Base-by-base conservation (phyloP, 768 basidiomycete species). In the Paxillus ammoniavirescens region DNA sequence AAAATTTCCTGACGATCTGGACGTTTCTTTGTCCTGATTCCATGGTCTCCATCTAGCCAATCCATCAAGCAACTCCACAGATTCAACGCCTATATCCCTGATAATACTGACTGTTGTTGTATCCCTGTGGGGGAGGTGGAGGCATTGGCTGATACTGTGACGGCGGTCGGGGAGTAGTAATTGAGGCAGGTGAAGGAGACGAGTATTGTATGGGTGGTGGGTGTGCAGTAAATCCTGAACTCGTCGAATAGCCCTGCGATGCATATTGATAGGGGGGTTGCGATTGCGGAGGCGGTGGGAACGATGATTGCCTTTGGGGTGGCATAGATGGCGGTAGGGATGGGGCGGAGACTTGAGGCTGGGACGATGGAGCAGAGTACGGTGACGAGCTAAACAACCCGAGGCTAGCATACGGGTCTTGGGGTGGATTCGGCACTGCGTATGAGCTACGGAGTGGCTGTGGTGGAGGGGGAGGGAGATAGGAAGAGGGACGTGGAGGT, bases 381-480 rank as follows among this genome's bases (percentile, higher is more conserved):
- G 50, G 60, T 18, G 64, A 49, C 17, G 64, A 58, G 36, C 66
- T 61, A 30, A 73, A 64, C 18, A 69, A 30, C 15, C 66, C 63
- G 10, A 75, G 61, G 40, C 15, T 55, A 8, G 70, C 71, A 50
- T 78, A 77, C 14, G 76, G 75, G 57, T 75, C 69, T 35, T 49
- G 41, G 8, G 67, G 56, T 47, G 64, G 61, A 8, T 47, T 64
- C 14, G 62, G 41, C 4, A 59, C 43, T 5, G 67, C 41, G 59
- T 65, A 56, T 59, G 62, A 41, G 60, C 48, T 55, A 58, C 63
- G 65, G n/a, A 62, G 47, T 17, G 66, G 54, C 42, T 63, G 65
- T 7, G 71, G 60, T 8, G 71, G 64, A n/a, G 55, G 61, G 0
- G 62, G 53, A 6, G 63, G 59, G 12, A 56, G 17, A 31, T 64